Percentiles rank a stretch among this genome's conserved stretches.
Conservation (phyloP, 192 early-diverging fungal genomes). For the Coemansia sp. region DNA sequence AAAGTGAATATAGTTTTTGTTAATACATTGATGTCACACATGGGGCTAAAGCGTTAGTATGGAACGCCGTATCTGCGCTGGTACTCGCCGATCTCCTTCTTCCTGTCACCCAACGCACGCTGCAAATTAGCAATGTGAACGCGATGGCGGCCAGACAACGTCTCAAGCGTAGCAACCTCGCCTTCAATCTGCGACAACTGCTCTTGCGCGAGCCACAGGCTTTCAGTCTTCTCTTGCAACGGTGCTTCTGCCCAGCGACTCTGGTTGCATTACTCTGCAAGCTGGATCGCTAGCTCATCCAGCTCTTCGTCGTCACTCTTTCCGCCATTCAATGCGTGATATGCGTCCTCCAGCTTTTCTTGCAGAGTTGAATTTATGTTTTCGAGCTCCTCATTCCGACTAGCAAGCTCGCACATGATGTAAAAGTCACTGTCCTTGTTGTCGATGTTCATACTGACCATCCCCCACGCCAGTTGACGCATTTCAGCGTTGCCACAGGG, state of each 20-base stretch:
- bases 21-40: too few relatives aligned
- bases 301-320: background rate
- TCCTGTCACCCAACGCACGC: background rate
- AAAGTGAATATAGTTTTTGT: constrained; percentile 18
- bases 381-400: background rate
- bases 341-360: background rate
- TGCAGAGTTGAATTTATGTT: background rate
- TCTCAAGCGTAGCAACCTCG: background rate
- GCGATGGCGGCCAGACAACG: background rate
- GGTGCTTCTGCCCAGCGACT: background rate
- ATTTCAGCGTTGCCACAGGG: background rate
- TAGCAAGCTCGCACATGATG: background rate
- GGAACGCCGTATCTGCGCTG: background rate
- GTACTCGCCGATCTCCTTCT: background rate
- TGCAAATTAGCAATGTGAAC: constrained; percentile 1
- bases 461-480: background rate
- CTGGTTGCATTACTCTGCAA: background rate
- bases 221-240: background rate
- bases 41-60: background rate
- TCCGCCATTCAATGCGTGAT: background rate
- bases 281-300: background rate
- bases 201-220: background rate
- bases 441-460: background rate
- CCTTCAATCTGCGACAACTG: background rate
- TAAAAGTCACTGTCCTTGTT: background rate